Base-by-base conservation (phyloP, 2,329 filamentous ascomycete genomes). In the Aspergillus luchuensis region DNA sequence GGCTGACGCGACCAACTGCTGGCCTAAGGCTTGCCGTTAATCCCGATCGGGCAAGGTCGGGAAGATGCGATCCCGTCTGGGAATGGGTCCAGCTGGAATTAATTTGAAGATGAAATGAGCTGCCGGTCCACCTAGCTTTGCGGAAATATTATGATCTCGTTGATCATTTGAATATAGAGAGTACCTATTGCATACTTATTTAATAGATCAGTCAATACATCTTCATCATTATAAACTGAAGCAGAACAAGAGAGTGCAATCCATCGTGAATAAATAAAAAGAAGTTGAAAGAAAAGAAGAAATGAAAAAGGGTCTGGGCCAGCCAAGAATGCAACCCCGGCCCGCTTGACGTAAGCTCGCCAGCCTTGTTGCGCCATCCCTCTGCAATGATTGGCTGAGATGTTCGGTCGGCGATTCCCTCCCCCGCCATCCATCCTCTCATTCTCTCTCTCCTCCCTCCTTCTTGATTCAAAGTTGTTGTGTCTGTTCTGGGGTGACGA, bases 271-370 rank as follows among this genome's bases (percentile, higher is more conserved):
- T 28, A 28, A 13, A 50, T 50, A 45, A 10, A 11, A 17, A 21
- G 23, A 17, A 45, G n/a, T 13, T 45, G 41, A 45, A 45, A 45
- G 33, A 36, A 36, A 36, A 15, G 33, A 13, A 33, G 11, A 6
- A 23, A 49, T n/a, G 17, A 49, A 45, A 43, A 41, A 59, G 51
- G 50, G 57, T 59, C 57, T 50, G 39, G 36, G 10, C 33, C 21
- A 51, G 47, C 36, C 15, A 33, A 38, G 33, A 41, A 59, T 61
- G 56, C 53, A 57, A 59, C 57, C 57, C 61, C 58, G 49, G 57
- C 13, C 43, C 49, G 25, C 56, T 62, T 66, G 63, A 68, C 66
- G 66, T 67, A 68, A 67, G 66, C 66, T 63, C 50, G 58, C 58
- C 52, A 55, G 59, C 60, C 45, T 30, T 56, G 25, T 58, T 60